phyloP scores from a whole-genome alignment of 2,329 filamentous ascomycete genomes.

The Trichoderma sp. region DNA sequence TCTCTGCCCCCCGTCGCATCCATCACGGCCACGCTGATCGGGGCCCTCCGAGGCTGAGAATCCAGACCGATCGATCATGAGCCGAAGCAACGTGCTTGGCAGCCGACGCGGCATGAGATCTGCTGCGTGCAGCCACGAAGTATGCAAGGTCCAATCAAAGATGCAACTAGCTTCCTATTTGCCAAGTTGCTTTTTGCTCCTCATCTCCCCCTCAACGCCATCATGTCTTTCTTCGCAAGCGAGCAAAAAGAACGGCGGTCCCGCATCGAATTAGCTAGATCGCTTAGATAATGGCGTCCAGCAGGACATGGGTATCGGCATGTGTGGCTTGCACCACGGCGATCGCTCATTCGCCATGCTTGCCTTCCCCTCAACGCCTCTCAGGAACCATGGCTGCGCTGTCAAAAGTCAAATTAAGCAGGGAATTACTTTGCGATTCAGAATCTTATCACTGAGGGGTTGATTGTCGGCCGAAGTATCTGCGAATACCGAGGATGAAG shows the following conservation, averaged over 20 bases:
- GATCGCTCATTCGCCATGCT: neutral
- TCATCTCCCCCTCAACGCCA: constrained; percentile 1
- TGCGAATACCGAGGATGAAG: neutral
- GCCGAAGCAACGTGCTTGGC: neutral
- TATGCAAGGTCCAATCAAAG: neutral
- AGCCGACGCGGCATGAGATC: neutral
- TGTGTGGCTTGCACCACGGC: constrained; percentile 3
- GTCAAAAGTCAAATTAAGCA: neutral
- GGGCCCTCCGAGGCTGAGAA: constrained; percentile 1
- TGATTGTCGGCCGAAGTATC: neutral
- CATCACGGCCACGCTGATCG: constrained; percentile 1
- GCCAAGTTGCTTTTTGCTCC: neutral
- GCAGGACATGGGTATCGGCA: neutral
- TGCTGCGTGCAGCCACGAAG: neutral
- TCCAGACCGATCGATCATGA: constrained; percentile 8
- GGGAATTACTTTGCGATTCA: neutral
- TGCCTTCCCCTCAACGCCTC: constrained; percentile 5
- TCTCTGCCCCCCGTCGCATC: neutral
- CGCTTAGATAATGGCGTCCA: constrained; percentile 11
- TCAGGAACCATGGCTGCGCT: constrained; percentile 12
- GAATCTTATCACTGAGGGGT: neutral
- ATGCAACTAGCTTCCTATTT: neutral
- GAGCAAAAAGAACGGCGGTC: neutral
- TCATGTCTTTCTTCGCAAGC: neutral
- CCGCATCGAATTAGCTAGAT: neutral